A percentile compares a stretch with the other conserved stretches of the same genome.
Conservation (phyloP, 331 rosid genomes). For the Cydonia oblonga region DNA sequence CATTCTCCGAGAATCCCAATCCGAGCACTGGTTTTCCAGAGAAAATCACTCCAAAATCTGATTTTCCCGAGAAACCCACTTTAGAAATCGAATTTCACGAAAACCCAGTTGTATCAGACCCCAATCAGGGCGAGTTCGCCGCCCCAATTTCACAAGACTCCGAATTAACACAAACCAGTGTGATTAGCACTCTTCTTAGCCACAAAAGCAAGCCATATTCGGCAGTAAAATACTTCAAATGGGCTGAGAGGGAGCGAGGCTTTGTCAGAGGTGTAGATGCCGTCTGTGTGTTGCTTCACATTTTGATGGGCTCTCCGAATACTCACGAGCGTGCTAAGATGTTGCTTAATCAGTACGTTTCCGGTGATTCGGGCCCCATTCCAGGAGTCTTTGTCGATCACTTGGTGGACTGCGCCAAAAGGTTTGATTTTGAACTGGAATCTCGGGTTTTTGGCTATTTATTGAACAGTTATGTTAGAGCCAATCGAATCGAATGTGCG, state of each 20-base stretch:
- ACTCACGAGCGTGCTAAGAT: slow-evolving; percentile 6
- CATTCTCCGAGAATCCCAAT: background rate
- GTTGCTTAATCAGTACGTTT: slow-evolving; percentile 30
- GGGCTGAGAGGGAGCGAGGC: slow-evolving; percentile 24
- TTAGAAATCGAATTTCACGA: background rate
- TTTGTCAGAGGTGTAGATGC: slow-evolving; percentile 25
- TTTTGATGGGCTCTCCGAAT: slow-evolving; percentile 18
- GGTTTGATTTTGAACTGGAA: slow-evolving; percentile 29
- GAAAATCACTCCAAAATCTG: background rate
- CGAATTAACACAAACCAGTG: slow-evolving; percentile 12
- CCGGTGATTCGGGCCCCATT: slow-evolving; percentile 25
- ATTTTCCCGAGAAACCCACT: background rate
- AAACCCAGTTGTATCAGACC: background rate
- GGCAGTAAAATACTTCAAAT: slow-evolving; percentile 41
- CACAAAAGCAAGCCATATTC: slow-evolving; percentile 30
- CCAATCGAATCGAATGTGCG: slow-evolving; percentile 37
- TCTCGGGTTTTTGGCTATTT: slow-evolving; percentile 40
- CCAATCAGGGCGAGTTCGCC: background rate
- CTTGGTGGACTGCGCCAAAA: slow-evolving; percentile 30
- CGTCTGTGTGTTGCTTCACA: slow-evolving; percentile 47
- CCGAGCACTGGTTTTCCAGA: background rate
- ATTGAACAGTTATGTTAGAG: slow-evolving; percentile 51
- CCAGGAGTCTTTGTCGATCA: slow-evolving; percentile 19
- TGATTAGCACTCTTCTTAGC: slow-evolving; percentile 33
- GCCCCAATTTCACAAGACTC: background rate